Conservation (phyloP, 306 rosid genomes). For the Cucumis sativus region DNA sequence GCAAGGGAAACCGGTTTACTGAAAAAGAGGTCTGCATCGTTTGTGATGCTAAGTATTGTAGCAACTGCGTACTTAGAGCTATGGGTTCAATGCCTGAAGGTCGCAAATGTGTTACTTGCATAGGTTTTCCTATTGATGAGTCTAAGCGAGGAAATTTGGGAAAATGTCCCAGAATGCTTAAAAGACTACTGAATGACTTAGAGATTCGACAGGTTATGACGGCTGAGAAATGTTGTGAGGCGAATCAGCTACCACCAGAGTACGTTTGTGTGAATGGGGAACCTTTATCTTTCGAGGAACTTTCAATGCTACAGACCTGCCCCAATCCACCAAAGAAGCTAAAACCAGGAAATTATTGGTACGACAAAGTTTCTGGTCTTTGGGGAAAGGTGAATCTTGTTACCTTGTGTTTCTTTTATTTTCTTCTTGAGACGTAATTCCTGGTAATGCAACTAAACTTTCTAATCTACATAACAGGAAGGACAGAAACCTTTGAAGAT, state of each 20-base stretch:
- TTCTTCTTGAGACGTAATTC: neutral
- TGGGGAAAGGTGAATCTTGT: conserved; percentile 91
- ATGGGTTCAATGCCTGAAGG: conserved; percentile 99
- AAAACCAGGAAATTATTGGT: conserved; percentile 96
- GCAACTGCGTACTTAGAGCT: conserved; percentile 77
- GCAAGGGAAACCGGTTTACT: conserved; percentile 72
- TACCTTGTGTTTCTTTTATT: neutral
- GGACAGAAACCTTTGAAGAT: conserved; percentile 85
- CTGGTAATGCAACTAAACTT: conserved; percentile 10
- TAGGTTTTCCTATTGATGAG: conserved; percentile 71
- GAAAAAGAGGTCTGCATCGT: conserved; percentile 93
- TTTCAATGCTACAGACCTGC: conserved; percentile 48
- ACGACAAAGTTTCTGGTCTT: conserved; percentile 95
- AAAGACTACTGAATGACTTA: conserved; percentile 71
- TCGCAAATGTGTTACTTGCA: conserved; percentile 85
- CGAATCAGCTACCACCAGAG: conserved; percentile 81
- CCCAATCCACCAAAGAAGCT: conserved; percentile 80
- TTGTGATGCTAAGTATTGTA: conserved; percentile 87
- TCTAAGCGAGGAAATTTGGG: conserved; percentile 67
- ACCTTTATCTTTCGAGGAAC: conserved; percentile 69
- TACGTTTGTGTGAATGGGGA: conserved; percentile 70
- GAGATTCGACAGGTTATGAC: conserved; percentile 79
- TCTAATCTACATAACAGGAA: conserved; percentile 40
- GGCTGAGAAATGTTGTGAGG: conserved; percentile 78
- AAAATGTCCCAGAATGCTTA: conserved; percentile 76